phyloP scores from a whole-genome alignment of 75 land plant genomes.

The Selaginella tamariscina region DNA sequence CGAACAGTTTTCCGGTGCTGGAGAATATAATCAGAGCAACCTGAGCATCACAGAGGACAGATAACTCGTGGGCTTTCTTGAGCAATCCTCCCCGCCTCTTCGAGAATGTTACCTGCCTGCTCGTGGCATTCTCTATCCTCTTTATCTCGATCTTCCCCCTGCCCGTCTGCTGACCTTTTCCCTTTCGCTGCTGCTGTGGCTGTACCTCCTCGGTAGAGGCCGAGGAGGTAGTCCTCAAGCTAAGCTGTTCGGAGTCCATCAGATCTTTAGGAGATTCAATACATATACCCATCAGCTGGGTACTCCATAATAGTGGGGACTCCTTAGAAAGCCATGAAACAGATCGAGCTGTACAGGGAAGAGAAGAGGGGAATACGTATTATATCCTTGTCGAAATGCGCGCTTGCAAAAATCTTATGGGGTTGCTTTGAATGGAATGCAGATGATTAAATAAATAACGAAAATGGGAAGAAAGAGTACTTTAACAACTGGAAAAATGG shows the following conservation, averaged over 20 bases:
- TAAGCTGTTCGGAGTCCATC: not conserved
- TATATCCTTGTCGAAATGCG: not conserved
- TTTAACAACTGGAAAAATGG: not conserved
- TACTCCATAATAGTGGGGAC: too few relatives aligned
- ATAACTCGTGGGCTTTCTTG: constrained; percentile 30
- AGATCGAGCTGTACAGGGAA: not conserved
- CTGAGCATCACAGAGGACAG: constrained; percentile 28
- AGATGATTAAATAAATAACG: not conserved
- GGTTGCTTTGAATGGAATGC: not conserved
- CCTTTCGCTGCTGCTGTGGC: not conserved
- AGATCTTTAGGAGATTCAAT: not conserved
- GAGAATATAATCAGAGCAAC: constrained; percentile 32
- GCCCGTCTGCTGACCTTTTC: constrained; percentile 13
- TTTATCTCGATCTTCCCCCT: constrained; percentile 29
- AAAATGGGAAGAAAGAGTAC: not conserved
- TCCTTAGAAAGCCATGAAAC: not conserved
- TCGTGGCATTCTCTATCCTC: constrained; percentile 30
- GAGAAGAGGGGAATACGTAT: not conserved
- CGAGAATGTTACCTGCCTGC: constrained; percentile 28
- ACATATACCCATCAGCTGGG: not conserved
- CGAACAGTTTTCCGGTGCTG: constrained; percentile 27
- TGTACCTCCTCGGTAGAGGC: not conserved
- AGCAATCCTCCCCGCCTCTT: constrained; percentile 27
- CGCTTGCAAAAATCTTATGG: not conserved
- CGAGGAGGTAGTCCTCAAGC: not conserved